Conservation (phyloP, 2,329 filamentous ascomycete species). For the Apiospora phragmitis region DNA sequence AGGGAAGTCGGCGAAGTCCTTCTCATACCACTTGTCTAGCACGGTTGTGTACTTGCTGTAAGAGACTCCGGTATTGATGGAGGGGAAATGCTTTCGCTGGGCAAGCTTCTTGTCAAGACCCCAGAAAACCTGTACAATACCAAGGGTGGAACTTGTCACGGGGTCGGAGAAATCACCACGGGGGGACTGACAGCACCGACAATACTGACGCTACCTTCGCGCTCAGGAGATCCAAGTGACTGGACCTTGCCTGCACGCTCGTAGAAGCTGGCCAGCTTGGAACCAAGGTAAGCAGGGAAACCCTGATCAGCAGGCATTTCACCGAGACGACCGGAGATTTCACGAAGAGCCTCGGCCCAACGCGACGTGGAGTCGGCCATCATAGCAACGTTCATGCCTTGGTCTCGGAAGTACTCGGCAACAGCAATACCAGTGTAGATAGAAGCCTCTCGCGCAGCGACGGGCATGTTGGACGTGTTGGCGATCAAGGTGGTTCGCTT, state of each 20-base stretch:
- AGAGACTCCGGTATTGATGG: conserved; percentile 90
- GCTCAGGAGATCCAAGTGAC: conserved; percentile 84
- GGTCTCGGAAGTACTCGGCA: conserved; percentile 95
- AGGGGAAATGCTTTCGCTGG: conserved; percentile 98
- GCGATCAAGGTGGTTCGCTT: conserved; percentile 98
- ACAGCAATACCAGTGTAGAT: conserved; percentile 97
- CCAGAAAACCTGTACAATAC: conserved; percentile 99
- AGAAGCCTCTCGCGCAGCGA: conserved; percentile 95
- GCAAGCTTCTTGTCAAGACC: conserved; percentile 99
- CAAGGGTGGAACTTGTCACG: conserved; percentile 87
- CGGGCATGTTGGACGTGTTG: conserved; percentile 99
- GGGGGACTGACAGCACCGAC: conserved; percentile 96
- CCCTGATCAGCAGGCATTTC: conserved; percentile 99
- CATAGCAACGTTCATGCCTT: conserved; percentile 97
- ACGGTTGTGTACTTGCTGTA: conserved; percentile 95
- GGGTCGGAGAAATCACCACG: conserved; percentile 98
- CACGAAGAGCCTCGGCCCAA: conserved; percentile 98
- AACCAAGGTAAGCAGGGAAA: conserved; percentile 96
- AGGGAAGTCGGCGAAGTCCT: conserved; percentile 92
- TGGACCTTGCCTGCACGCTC: conserved; percentile 91
- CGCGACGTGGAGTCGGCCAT: conserved; percentile 99
- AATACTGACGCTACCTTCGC: conserved; percentile 91
- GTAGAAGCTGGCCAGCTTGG: conserved; percentile 98
- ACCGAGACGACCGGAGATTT: conserved; percentile 96
- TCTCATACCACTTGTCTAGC: conserved; percentile 91